A percentile compares a stretch with the other conserved stretches of the same genome.
These are phyloP conservation scores for Limnanthes douglasii DNA, from an alignment of 345 rosid genomes.

Conservation along the genomic window DNA sequence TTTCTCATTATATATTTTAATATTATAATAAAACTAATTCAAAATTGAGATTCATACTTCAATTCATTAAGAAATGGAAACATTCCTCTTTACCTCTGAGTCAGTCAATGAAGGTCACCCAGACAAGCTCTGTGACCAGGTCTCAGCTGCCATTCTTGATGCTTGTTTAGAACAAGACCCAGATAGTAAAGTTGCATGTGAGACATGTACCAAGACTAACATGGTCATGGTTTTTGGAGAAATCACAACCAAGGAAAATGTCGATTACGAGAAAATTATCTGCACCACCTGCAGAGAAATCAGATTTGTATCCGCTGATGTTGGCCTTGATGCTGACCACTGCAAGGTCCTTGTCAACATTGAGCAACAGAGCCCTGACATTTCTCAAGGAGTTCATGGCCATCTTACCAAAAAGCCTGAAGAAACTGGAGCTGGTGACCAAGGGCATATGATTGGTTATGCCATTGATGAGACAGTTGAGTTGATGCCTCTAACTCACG, in stretches of 20 bases:
- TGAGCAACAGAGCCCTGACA: slow-evolving; percentile 40
- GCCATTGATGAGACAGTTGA: slow-evolving; percentile 41
- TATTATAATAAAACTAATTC: too few relatives aligned
- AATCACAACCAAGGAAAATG: slow-evolving; percentile 31
- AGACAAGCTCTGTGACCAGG: slow-evolving; percentile 42
- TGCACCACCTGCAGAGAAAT: slow-evolving; percentile 31
- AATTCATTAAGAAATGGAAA: slow-evolving; percentile 33
- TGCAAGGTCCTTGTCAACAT: slow-evolving; percentile 34
- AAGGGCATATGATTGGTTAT: slow-evolving; percentile 40
- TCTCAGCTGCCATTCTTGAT: slow-evolving; percentile 31
- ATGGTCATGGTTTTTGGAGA: slow-evolving; percentile 46
- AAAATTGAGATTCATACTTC: too few relatives aligned
- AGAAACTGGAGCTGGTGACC: slow-evolving; percentile 43
- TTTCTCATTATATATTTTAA: too few relatives aligned
- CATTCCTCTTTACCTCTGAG: slow-evolving; percentile 36
- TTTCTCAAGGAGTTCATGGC: slow-evolving; percentile 37
- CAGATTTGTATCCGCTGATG: slow-evolving; percentile 24
- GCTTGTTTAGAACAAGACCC: slow-evolving; percentile 31
- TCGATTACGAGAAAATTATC: slow-evolving; percentile 32
- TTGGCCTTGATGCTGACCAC: slow-evolving; percentile 34
- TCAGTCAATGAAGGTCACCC: slow-evolving; percentile 46
- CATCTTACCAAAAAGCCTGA: slow-evolving; percentile 30
- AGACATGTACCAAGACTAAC: slow-evolving; percentile 41
- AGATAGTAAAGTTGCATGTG: slow-evolving; percentile 40
- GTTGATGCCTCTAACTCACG: slow-evolving; percentile 38